Base-by-base conservation (phyloP, 495 filamentous ascomycete genomes). In the Rhypophila decipiens region DNA sequence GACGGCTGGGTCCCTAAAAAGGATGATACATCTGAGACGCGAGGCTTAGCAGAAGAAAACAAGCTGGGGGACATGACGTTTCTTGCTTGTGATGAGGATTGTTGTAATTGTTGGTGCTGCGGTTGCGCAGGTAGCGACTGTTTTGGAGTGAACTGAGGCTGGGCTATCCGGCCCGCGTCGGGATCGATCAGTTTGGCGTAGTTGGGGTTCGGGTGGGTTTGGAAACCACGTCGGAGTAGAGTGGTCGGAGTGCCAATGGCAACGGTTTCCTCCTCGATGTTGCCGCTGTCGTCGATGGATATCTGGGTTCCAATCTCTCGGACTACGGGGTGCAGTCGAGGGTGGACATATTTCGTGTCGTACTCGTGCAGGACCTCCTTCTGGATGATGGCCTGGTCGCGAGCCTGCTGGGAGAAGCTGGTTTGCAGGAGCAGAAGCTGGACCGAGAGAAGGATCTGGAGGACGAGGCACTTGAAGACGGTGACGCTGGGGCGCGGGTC, bases 311-410 rank as follows among this genome's bases (percentile, higher is more conserved):
- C 86, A 5, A 93, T 90, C 60, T 97, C 88, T 51, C 93, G 80
- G 56, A 87, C 83, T 15, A 85, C 74, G 9, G 79, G 83, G 48
- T 91, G 85, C 8, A 94, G 78, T n/a, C 83, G 75, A 9, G 94
- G 93, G 60, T 94, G 88, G 2, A 98, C 93, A 51, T 80, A 95
- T 73, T 97, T 97, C 39, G 80, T 86, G 64, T 98, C 88, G 66
- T 98, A 98, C 68, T 98, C 93, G 60, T 88, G 82, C 69, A 96
- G 68, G 5, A 98, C 90, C 64, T 96, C 88, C 52, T 85, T 90
- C 42, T 93, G 86, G 42, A 97, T 86, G 22, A 97, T 68, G 0
- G 81, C 74, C 1, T 78, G 75, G 63, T 98, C 93, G 58, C 90
- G 95, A 36, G 79, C 75, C 57, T 97, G 90, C 59, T 90, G 90